Evolutionary conservation across 2,329 filamentous ascomycete species (phyloP).

Genomic region (Xylaria sp.): DNA sequence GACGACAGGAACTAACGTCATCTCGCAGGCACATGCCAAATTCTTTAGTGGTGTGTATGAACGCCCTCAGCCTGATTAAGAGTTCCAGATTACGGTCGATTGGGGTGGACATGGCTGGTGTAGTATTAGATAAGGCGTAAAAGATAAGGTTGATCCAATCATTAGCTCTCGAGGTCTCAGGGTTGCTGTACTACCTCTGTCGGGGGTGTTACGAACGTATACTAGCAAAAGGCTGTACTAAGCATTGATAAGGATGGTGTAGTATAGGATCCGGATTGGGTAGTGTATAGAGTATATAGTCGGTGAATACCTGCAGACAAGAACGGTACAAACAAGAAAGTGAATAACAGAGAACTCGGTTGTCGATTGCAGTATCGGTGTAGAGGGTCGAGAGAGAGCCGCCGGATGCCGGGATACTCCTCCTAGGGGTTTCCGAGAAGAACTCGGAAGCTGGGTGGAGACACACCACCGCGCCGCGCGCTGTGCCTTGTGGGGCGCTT

Average conservation of each 20-base stretch:
- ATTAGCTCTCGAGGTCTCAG: constrained; percentile 1
- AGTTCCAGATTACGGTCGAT: background rate
- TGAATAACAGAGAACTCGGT: background rate
- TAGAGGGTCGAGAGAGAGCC: background rate
- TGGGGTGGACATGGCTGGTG: background rate
- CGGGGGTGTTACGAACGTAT: background rate
- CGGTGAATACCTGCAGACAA: background rate
- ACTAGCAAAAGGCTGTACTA: background rate
- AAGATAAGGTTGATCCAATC: constrained; percentile 24
- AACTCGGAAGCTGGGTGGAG: constrained; percentile 25
- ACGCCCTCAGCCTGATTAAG: background rate
- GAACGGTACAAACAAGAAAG: background rate
- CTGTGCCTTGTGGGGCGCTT: constrained; percentile 7
- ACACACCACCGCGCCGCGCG: background rate
- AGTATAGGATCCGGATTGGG: background rate
- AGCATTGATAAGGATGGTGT: background rate
- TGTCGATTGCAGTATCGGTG: background rate
- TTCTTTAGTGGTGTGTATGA: background rate
- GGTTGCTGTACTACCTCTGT: background rate
- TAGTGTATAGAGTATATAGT: background rate
- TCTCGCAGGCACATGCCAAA: constrained; percentile 23
- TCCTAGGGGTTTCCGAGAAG: constrained; percentile 17
- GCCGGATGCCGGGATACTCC: constrained; percentile 10
- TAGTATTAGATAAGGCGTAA: background rate
- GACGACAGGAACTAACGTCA: constrained; percentile 19